phyloP scores from a whole-genome alignment of 345 rosid species.

The Populus tremula region DNA sequence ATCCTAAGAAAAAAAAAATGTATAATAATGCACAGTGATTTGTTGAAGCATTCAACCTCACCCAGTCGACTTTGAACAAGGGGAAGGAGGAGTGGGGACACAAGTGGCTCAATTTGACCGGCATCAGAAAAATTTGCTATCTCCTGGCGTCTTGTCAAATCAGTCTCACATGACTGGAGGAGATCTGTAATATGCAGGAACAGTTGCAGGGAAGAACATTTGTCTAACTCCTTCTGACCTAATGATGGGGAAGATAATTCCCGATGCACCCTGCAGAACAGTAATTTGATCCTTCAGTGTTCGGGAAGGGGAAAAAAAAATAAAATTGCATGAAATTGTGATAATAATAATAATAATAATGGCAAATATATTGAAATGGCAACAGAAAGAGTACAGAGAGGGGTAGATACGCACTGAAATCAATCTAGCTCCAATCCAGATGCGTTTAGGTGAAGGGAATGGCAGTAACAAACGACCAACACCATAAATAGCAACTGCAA shows the following conservation, averaged over 20 bases:
- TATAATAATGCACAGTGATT: slow-evolving; percentile 12
- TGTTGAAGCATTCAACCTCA: not conserved
- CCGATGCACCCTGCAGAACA: slow-evolving; percentile 24
- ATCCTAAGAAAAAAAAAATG: not conserved
- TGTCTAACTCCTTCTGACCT: slow-evolving; percentile 33
- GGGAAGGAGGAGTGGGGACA: not conserved
- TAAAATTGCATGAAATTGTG: not conserved
- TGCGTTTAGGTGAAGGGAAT: slow-evolving; percentile 26
- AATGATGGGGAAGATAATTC: slow-evolving; percentile 32
- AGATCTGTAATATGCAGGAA: slow-evolving; percentile 34
- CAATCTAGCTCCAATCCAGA: slow-evolving; percentile 29
- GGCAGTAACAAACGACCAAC: slow-evolving; percentile 31
- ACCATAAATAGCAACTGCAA: slow-evolving; percentile 29
- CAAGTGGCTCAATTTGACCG: not conserved
- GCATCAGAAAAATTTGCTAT: not conserved
- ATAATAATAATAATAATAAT: not conserved
- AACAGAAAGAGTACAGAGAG: not conserved
- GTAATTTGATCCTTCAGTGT: not conserved
- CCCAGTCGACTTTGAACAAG: not conserved
- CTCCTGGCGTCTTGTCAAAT: not conserved
- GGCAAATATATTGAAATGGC: not conserved
- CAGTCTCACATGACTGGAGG: slow-evolving; percentile 14
- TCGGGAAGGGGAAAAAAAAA: not conserved
- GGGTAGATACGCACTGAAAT: slow-evolving; percentile 13
- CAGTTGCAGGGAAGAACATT: slow-evolving; percentile 33